phyloP scores from a whole-genome alignment of 352 stramenopile species.

The Globisporangium apiculatum region DNA sequence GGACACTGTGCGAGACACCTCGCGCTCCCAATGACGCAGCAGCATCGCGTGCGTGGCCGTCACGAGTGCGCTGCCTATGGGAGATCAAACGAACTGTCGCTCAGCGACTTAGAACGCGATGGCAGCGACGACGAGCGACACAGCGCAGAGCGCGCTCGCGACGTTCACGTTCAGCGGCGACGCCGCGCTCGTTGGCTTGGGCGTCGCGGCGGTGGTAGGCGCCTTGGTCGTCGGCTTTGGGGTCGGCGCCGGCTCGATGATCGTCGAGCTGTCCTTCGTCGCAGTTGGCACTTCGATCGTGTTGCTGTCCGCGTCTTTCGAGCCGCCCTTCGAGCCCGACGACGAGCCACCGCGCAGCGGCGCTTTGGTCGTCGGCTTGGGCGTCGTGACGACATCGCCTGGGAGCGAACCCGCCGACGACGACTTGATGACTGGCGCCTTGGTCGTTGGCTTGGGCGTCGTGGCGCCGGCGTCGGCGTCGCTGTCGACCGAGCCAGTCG shows the following conservation, averaged over 20 bases:
- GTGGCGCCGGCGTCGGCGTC: not conserved
- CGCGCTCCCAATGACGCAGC: too few species aligned
- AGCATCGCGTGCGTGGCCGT: not conserved
- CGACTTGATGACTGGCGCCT: not conserved
- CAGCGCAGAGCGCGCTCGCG: constrained; percentile 9
- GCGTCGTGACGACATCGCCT: constrained; percentile 9
- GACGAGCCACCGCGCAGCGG: not conserved
- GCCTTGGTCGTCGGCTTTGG: constrained; percentile 1
- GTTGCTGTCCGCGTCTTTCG: constrained; percentile 1
- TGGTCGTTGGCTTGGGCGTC: constrained; percentile 3
- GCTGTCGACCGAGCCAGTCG: constrained; percentile 6
- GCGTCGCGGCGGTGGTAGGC: not conserved
- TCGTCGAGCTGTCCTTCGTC: constrained; percentile 7
- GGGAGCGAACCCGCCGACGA: constrained; percentile 11
- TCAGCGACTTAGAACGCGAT: constrained; percentile 8
- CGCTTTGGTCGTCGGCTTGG: constrained; percentile 1
- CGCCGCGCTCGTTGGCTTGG: constrained; percentile 5
- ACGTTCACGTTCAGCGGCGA: constrained; percentile 6
- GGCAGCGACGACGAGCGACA: constrained; percentile 9
- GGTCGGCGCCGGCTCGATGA: constrained; percentile 3
- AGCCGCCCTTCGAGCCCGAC: not conserved
- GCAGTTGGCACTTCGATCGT: constrained; percentile 8
- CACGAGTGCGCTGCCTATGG: not conserved
- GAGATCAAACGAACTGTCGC: not conserved
- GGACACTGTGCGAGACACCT: too few species aligned